Evolutionary conservation across 148 eudicot species (phyloP), one percentile per base, ranked within the genome.

Genomic region (Amaranthus palmeri): DNA sequence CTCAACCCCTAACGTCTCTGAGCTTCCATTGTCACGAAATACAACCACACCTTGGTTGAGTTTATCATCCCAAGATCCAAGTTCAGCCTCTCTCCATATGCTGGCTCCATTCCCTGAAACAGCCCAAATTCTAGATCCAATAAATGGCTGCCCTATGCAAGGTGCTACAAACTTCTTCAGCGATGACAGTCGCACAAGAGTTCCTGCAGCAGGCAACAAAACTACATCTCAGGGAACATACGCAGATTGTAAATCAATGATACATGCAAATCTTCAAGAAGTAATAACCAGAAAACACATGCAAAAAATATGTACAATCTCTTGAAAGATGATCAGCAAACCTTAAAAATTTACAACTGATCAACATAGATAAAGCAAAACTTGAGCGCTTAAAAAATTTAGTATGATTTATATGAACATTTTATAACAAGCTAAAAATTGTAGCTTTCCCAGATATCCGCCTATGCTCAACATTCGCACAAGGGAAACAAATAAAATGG

Each of bases 41-140:
- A 93, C 84, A 54, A 93, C 86, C 40, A 76, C 50, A 10, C 86
- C 95, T 67, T 66, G 56, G 54, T 63, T 71, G 44, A 79, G 83
- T 47, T 84, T 69, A 10, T 88, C 90, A 61, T 93, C 96, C 97
- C 92, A 93, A 55, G 86, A 91, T 76, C 84, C 85, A 15, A 93
- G 92, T 73, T 93, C 97, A 47, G 98, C 97, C 75, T 91, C 82
- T 80, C 86, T 90, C 98, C 98, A 93, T 59, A 91, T 84, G 64
- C 88, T 89, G 48, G 81, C 49, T 78, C 76, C 88, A 76, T 67
- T 66, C 61, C 81, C 77, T 0, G 90, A 77, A 56, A 76, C 77
- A 42, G 98, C 98, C 89, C 87, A 88, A 58, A 93, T 83, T 57
- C 65, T 82, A 48, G 89, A 84, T 70, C 98, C 98, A 50, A 81